These are phyloP conservation scores for Aspergillus bridgeri DNA, from an alignment of 495 filamentous ascomycete species.

Conservation along the genomic window DNA sequence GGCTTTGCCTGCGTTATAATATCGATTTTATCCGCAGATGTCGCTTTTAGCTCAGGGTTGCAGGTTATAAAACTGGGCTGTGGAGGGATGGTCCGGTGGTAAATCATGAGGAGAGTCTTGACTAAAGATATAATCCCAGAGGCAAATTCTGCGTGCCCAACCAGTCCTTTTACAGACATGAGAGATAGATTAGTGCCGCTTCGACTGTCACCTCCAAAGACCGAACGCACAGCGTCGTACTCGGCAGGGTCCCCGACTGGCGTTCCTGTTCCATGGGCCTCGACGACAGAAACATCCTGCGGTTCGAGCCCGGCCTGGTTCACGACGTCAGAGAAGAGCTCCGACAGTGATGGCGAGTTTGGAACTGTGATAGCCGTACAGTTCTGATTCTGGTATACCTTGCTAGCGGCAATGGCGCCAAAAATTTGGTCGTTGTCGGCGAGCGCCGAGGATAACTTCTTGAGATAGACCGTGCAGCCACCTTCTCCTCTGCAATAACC, in stretches of 20 bases:
- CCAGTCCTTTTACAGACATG: constrained; percentile 44
- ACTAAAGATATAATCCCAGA: too few relatives aligned
- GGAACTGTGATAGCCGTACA: constrained; percentile 65
- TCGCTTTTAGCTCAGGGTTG: constrained; percentile 29
- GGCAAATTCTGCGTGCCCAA: constrained; percentile 49
- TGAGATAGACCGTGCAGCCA: constrained; percentile 60
- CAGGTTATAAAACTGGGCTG: too few relatives aligned
- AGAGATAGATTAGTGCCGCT: too few relatives aligned
- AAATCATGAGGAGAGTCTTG: too few relatives aligned
- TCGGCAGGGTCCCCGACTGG: constrained; percentile 66
- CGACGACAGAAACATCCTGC: constrained; percentile 60
- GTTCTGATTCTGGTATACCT: constrained; percentile 62
- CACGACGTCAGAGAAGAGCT: constrained; percentile 53
- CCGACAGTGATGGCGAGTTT: constrained; percentile 55
- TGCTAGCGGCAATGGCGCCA: constrained; percentile 55
- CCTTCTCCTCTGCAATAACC: constrained; percentile 71
- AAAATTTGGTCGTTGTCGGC: constrained; percentile 60
- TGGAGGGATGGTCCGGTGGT: too few relatives aligned
- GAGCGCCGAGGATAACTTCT: constrained; percentile 56
- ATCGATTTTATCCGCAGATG: constrained; percentile 26
- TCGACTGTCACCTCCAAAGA: too few relatives aligned
- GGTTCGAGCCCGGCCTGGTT: constrained; percentile 56
- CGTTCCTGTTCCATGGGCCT: constrained; percentile 75
- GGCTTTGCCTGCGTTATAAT: constrained; percentile 24
- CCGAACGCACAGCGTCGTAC: too few relatives aligned